Conservation (phyloP, 2,329 filamentous ascomycete species). For the Aspergillus clavatus region DNA sequence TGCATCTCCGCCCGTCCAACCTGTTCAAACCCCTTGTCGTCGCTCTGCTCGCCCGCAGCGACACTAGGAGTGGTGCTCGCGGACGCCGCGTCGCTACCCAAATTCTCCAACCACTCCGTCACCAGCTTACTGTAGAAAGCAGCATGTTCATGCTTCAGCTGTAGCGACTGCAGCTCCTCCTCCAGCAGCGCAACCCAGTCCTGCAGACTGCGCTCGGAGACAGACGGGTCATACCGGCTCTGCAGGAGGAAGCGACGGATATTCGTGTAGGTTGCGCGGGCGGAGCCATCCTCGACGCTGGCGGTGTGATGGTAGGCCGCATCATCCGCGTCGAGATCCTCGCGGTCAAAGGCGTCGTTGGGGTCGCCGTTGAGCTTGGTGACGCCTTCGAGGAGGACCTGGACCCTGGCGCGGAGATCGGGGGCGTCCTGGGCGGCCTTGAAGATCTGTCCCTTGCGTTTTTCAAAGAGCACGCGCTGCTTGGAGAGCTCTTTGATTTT, state of each 20-base stretch:
- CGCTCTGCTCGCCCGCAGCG: constrained; percentile 21
- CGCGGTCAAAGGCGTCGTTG: constrained; percentile 32
- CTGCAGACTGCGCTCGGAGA: constrained; percentile 44
- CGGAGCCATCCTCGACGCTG: constrained; percentile 15
- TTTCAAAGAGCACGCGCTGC: constrained; percentile 48
- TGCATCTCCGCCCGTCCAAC: constrained; percentile 53
- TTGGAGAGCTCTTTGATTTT: constrained; percentile 55
- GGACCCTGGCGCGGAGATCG: constrained; percentile 29
- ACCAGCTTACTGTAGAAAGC: constrained; percentile 53
- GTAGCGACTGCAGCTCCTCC: constrained; percentile 46
- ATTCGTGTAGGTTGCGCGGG: constrained; percentile 35
- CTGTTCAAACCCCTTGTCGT: constrained; percentile 40
- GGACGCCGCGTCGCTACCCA: constrained; percentile 21
- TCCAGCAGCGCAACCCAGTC: constrained; percentile 48
- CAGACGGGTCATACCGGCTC: constrained; percentile 49
- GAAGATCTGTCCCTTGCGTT: constrained; percentile 42
- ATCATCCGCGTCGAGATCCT: constrained; percentile 25
- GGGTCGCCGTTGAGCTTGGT: constrained; percentile 36
- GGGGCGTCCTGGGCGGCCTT: constrained; percentile 26
- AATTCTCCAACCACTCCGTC: constrained; percentile 49
- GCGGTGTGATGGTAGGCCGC: not conserved
- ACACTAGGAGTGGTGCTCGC: no score
- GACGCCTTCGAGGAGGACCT: constrained; percentile 34
- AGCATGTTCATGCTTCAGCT: constrained; percentile 53
- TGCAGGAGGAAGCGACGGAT: constrained; percentile 52